A percentile compares a stretch with the other conserved stretches of the same genome.
These are phyloP conservation scores for Salvia hispanica DNA, from an alignment of 257 asterid species.

Conservation along the genomic window DNA sequence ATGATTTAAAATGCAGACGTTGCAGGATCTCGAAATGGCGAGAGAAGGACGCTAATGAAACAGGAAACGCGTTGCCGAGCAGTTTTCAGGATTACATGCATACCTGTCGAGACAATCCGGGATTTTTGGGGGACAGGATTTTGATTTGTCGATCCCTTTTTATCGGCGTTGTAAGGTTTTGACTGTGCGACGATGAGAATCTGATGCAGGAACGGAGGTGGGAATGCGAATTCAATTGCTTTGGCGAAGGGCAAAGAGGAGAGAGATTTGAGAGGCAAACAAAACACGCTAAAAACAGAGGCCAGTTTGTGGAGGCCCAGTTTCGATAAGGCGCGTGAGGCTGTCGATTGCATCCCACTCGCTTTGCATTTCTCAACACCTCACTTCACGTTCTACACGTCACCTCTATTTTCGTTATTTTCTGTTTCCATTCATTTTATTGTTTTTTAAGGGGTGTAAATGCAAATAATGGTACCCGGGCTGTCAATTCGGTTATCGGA, in stretches of 20 bases:
- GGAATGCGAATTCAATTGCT: constrained; percentile 44
- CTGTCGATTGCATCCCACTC: constrained; percentile 13
- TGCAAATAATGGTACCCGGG: too few species aligned
- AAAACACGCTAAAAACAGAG: constrained; percentile 48
- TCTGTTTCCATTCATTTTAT: neutral
- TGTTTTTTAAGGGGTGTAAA: too few species aligned
- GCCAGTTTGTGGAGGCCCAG: constrained; percentile 58
- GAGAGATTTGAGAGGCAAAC: constrained; percentile 9
- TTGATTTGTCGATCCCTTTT: constrained; percentile 17
- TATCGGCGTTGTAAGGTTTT: constrained; percentile 21
- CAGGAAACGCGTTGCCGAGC: constrained; percentile 31
- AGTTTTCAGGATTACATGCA: constrained; percentile 30
- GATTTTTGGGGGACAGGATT: constrained; percentile 31
- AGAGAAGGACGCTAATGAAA: constrained; percentile 16
- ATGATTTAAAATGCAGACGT: neutral
- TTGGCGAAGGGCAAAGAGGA: constrained; percentile 44
- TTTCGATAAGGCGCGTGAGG: constrained; percentile 32
- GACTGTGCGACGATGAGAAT: constrained; percentile 35
- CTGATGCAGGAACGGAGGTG: constrained; percentile 24
- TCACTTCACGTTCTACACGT: constrained; percentile 29
- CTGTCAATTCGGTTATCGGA: too few species aligned
- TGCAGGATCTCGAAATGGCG: constrained; percentile 15
- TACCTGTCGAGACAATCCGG: constrained; percentile 36
- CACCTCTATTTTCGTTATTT: constrained; percentile 22
- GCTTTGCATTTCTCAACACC: constrained; percentile 32